Percentiles rank a stretch among this genome's conserved stretches.
These are phyloP conservation scores for Fomitopsis pulvina DNA, from an alignment of 768 basidiomycete genomes.

Conservation along the genomic window DNA sequence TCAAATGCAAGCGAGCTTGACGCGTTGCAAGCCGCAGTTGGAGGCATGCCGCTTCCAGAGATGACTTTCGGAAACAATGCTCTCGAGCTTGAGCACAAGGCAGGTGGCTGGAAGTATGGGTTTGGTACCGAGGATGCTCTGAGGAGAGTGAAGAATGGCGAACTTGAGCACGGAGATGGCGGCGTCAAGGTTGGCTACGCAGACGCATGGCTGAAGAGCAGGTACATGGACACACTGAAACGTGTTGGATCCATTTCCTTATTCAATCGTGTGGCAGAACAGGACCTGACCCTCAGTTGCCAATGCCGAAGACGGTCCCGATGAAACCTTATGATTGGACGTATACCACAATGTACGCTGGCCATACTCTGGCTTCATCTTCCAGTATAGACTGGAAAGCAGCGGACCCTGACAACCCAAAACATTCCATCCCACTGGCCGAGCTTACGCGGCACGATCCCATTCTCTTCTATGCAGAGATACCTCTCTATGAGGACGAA, in stretches of 20 bases:
- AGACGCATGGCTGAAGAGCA: conserved; percentile 87
- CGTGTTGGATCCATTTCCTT: neutral
- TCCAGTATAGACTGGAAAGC: conserved; percentile 37
- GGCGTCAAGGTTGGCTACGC: conserved; percentile 94
- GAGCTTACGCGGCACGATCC: conserved; percentile 88
- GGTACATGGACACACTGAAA: conserved; percentile 48
- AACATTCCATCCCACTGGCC: conserved; percentile 72
- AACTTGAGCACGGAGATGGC: conserved; percentile 75
- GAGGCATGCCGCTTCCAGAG: conserved; percentile 79
- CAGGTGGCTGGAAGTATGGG: conserved; percentile 55
- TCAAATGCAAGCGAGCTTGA: conserved; percentile 75
- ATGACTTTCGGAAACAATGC: conserved; percentile 93
- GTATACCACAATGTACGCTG: conserved; percentile 84
- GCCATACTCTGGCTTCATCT: conserved; percentile 34
- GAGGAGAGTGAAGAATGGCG: conserved; percentile 64
- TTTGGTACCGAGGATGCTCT: conserved; percentile 71
- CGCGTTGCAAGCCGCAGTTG: conserved; percentile 52
- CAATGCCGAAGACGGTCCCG: conserved; percentile 62
- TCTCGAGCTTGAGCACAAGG: conserved; percentile 58
- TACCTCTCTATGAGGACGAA: conserved; percentile 94
- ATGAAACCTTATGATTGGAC: conserved; percentile 98
- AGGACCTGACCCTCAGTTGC: conserved; percentile 52
- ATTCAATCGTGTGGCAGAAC: conserved; percentile 41
- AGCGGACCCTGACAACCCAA: conserved; percentile 48
- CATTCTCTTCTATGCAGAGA: conserved; percentile 96